phyloP scores from a whole-genome alignment of 1,139 yeast species.

The Hyphopichia khmerensis region DNA sequence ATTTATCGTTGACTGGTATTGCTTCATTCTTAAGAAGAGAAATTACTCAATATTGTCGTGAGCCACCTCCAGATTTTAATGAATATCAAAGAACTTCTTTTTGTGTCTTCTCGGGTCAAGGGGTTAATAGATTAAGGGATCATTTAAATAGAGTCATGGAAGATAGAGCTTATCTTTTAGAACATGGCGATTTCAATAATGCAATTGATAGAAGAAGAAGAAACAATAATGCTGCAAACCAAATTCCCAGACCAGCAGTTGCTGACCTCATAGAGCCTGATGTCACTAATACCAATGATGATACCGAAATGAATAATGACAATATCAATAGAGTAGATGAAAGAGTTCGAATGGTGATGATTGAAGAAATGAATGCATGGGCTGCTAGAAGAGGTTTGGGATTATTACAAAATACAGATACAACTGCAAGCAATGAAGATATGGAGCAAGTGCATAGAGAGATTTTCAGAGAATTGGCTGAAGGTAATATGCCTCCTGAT shows the following conservation, averaged over 20 bases:
- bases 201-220: conserved; percentile 32
- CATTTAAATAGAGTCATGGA: conserved; percentile 52
- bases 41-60: conserved; percentile 83
- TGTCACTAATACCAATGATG: background rate
- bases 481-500: conserved; percentile 34
- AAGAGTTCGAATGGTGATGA: background rate
- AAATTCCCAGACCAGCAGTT: background rate
- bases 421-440: conserved; percentile 18
- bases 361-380: conserved; percentile 30
- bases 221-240: background rate
- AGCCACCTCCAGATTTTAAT: conserved; percentile 93
- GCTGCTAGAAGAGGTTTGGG: conserved; percentile 38
- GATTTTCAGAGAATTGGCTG: conserved; percentile 33
- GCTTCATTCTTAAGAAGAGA: conserved; percentile 84
- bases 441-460: conserved; percentile 34
- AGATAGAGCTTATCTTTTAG: conserved; percentile 40
- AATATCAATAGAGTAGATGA: background rate
- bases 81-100: conserved; percentile 83
- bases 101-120: conserved; percentile 92
- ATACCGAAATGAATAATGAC: background rate
- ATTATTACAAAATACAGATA: conserved; percentile 15
- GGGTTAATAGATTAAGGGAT: conserved; percentile 71
- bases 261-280: background rate
- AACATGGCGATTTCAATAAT: conserved; percentile 39
- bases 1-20: conserved; percentile 86